Evolutionary conservation across 306 rosid species (phyloP).

Genomic region (Neltuma alba): DNA sequence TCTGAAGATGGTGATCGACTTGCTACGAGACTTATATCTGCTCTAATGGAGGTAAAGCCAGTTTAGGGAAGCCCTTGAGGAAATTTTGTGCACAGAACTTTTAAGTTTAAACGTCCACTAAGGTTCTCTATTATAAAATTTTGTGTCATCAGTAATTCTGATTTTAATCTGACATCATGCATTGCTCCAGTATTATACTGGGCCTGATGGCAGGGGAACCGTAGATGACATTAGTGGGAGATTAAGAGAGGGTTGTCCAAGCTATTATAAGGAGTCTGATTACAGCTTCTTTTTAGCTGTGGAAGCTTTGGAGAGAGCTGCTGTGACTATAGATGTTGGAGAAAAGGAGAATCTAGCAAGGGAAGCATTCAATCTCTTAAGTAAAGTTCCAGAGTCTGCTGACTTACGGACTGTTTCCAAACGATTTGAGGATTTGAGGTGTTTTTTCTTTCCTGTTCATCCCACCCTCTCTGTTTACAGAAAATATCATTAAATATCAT

Average conservation of each 20-base stretch:
- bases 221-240: conserved; percentile 94
- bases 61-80: conserved; percentile 36
- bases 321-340: conserved; percentile 63
- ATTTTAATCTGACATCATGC: conserved; percentile 33
- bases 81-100: conserved; percentile 24
- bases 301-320: conserved; percentile 96
- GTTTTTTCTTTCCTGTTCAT: conserved; percentile 30
- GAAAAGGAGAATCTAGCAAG: conserved; percentile 87
- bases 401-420: conserved; percentile 90
- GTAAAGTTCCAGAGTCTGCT: conserved; percentile 96
- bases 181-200: conserved; percentile 78
- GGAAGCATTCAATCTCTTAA: conserved; percentile 81
- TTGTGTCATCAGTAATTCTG: conserved; percentile 32
- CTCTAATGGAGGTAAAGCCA: conserved; percentile 87
- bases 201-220: conserved; percentile 98
- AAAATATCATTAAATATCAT: conserved; percentile 3
- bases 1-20: conserved; percentile 92
- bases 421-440: conserved; percentile 98
- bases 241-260: conserved; percentile 96
- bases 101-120: conserved; percentile 17
- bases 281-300: conserved; percentile 94
- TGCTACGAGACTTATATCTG: conserved; percentile 87
- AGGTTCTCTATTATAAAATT: conserved; percentile 23
- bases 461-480: background rate
- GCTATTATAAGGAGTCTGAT: conserved; percentile 98